Conservation (phyloP, 495 filamentous ascomycete genomes). For the Xylaria castorea region DNA sequence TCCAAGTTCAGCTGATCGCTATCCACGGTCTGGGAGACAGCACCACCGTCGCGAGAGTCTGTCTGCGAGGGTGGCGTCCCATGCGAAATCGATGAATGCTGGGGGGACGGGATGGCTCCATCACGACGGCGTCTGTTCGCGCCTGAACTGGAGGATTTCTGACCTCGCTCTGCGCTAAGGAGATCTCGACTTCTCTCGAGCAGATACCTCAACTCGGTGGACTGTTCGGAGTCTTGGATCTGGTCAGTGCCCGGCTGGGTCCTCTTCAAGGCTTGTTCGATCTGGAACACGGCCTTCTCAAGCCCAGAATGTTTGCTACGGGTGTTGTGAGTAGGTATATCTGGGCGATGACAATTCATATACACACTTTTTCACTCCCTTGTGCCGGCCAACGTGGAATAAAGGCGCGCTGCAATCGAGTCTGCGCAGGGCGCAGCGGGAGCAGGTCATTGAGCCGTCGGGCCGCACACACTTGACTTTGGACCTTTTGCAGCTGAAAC, state of each 20-base stretch:
- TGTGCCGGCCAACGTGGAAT: slow-evolving; percentile 73
- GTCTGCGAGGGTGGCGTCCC: slow-evolving; percentile 36
- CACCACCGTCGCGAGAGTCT: slow-evolving; percentile 40
- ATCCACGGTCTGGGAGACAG: slow-evolving; percentile 31
- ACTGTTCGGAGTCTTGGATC: slow-evolving; percentile 60
- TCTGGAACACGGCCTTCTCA: slow-evolving; percentile 75
- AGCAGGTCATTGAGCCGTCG: slow-evolving; percentile 62
- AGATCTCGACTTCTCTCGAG: slow-evolving; percentile 56
- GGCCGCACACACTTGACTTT: slow-evolving; percentile 66
- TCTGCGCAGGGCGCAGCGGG: slow-evolving; percentile 65
- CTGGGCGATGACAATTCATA: slow-evolving; percentile 10
- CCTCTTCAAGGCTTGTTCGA: slow-evolving; percentile 74
- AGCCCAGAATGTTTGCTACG: slow-evolving; percentile 73
- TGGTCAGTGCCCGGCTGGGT: slow-evolving; percentile 56
- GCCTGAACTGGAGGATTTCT: slow-evolving; percentile 29
- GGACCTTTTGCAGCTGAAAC: slow-evolving; percentile 70
- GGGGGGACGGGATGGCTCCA: slow-evolving; percentile 38
- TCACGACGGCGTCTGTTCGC: slow-evolving; percentile 30
- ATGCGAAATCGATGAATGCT: slow-evolving; percentile 40
- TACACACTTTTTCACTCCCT: slow-evolving; percentile 73
- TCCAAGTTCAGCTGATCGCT: slow-evolving; percentile 66
- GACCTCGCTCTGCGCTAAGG: slow-evolving; percentile 35
- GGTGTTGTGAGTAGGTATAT: slow-evolving; percentile 24
- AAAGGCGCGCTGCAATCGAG: slow-evolving; percentile 69
- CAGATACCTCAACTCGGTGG: slow-evolving; percentile 62